phyloP scores from a whole-genome alignment of 345 rosid species.

The Gossypium australe region DNA sequence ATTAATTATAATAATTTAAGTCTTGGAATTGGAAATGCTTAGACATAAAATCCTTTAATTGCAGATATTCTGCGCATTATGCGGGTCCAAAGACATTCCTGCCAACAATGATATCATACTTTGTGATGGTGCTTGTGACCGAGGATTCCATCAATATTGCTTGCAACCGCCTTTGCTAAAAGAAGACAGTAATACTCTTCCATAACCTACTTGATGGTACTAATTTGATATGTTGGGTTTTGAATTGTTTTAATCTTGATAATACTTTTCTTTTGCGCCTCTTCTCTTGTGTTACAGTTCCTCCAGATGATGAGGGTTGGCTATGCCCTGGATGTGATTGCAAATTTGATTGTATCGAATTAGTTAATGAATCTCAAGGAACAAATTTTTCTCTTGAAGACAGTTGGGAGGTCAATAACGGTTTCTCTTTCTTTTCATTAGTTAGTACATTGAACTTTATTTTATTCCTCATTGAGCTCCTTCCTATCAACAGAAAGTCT shows the following conservation, averaged over 20 bases:
- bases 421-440: background rate
- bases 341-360: conserved; percentile 68
- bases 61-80: conserved; percentile 97
- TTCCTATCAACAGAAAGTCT: conserved; percentile 60
- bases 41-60: conserved; percentile 23
- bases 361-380: conserved; percentile 75
- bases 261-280: conserved; percentile 13
- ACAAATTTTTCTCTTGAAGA: conserved; percentile 53
- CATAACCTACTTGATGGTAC: conserved; percentile 22
- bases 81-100: conserved; percentile 77
- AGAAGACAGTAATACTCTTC: conserved; percentile 72
- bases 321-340: conserved; percentile 93
- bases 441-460: conserved; percentile 1
- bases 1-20: background rate
- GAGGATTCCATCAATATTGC: conserved; percentile 92
- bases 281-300: conserved; percentile 45
- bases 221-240: conserved; percentile 6
- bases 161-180: conserved; percentile 74
- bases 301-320: conserved; percentile 96
- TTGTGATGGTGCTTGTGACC: conserved; percentile 92
- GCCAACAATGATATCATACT: conserved; percentile 84
- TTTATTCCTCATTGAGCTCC: conserved; percentile 11
- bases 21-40: conserved; percentile 19
- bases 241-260: conserved; percentile 11
- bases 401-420: conserved; percentile 72